Base-by-base conservation (phyloP, 202 grass and related monocot species). In the Tripidium arundinaceum region DNA sequence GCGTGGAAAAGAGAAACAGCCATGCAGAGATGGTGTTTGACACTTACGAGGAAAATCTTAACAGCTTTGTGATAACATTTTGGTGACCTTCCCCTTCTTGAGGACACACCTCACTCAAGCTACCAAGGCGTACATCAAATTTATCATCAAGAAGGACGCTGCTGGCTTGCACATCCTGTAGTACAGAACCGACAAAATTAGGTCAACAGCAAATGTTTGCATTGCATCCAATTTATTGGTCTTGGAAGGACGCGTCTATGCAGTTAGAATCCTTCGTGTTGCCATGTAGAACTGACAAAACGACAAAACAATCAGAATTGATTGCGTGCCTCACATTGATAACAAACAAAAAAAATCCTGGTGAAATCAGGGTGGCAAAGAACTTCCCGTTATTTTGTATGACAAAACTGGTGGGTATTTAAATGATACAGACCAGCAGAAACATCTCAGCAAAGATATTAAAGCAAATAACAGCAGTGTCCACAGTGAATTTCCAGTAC, bases 61-160 rank as follows among this genome's bases (percentile, higher is more conserved):
- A 82, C 59, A 98, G 79, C 79, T 92, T 94, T 79, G 92, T 96
- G 75, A 98, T 89, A 40, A 98, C 90, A 70, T 86, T 93, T 82
- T 94, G 88, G 65, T 96, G 92, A 31, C 80, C 86, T 81, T 98
- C 96, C 19, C 83, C 85, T 93, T 98, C 92, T 84, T 98, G 92
- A 76, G 83, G 75, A 63, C 90, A 91, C 66, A 86, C 83, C 69
- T 93, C 90, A 11, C 86, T 90, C 83, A 98, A 85, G 84, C 96
- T 98, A 38, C 90, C 92, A 45, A 98, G 81, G 21, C 86, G 79
- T 25, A 98, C 90, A 58, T 98, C 96, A 82, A 91, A 98, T 89
- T 98, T 98, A 74, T 98, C 86, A 75, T 98, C 95, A 50, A 98
- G 92, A 80, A 95, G 90, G 62, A 98, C 86, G 68, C 92, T 95